Evolutionary conservation across 2,329 filamentous ascomycete genomes (phyloP).

Genomic region (Cladorrhinum sp.): DNA sequence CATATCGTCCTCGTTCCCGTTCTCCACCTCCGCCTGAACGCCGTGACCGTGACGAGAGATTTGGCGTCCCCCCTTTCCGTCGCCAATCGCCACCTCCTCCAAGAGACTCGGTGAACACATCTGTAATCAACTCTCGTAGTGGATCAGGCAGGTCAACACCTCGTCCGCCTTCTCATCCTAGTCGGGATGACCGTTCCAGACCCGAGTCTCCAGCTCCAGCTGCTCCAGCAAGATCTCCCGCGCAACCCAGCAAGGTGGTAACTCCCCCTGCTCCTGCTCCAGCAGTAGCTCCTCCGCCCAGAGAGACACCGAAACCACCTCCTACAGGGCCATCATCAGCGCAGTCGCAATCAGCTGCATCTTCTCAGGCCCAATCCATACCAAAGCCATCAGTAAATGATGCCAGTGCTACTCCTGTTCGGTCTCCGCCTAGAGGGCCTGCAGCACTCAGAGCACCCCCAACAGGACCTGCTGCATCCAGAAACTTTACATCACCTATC

Average conservation of each 20-base stretch:
- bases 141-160: slow-evolving; percentile 53
- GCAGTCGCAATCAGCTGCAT: slow-evolving; percentile 3
- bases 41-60: slow-evolving; percentile 46
- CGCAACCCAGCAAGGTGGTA: background rate
- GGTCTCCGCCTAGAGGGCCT: slow-evolving; percentile 55
- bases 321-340: slow-evolving; percentile 9
- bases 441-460: slow-evolving; percentile 52
- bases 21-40: slow-evolving; percentile 41
- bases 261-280: slow-evolving; percentile 15
- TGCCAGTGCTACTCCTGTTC: slow-evolving; percentile 31
- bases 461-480: slow-evolving; percentile 40
- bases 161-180: slow-evolving; percentile 45
- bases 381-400: slow-evolving; percentile 25
- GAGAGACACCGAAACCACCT: slow-evolving; percentile 19
- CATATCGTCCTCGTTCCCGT: slow-evolving; percentile 54
- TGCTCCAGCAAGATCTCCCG: slow-evolving; percentile 23
- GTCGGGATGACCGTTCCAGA: slow-evolving; percentile 46
- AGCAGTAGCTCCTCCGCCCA: slow-evolving; percentile 12
- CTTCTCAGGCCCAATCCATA: slow-evolving; percentile 10
- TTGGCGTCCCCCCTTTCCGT: slow-evolving; percentile 39
- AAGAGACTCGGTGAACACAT: slow-evolving; percentile 48
- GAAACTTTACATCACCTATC: slow-evolving; percentile 40
- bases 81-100: slow-evolving; percentile 45
- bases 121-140: slow-evolving; percentile 49
- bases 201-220: slow-evolving; percentile 42